phyloP scores from a whole-genome alignment of 768 basidiomycete species.

The Termitomyces sp. region DNA sequence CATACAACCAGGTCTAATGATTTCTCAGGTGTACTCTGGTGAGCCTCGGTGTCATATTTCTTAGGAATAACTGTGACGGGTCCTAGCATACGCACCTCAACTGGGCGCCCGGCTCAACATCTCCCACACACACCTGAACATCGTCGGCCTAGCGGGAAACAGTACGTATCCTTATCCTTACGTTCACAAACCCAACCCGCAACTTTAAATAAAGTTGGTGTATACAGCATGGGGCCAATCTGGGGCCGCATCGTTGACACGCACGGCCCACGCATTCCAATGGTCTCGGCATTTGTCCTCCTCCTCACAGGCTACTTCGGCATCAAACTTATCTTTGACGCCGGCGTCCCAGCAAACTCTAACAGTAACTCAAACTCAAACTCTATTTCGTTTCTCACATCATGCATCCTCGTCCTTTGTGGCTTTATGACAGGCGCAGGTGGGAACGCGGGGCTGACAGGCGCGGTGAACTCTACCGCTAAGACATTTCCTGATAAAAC shows the following conservation, averaged over 20 bases:
- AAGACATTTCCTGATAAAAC: conserved; percentile 75
- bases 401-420: conserved; percentile 56
- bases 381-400: conserved; percentile 38
- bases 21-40: conserved; percentile 43
- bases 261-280: conserved; percentile 67
- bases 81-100: conserved; percentile 81
- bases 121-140: conserved; percentile 77
- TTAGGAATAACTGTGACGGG: not conserved
- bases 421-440: conserved; percentile 77
- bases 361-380: too few relatives aligned
- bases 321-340: conserved; percentile 65
- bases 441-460: conserved; percentile 66
- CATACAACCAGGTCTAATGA: conserved; percentile 8
- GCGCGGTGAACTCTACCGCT: conserved; percentile 79
- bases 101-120: conserved; percentile 74
- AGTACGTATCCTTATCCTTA: conserved; percentile 37
- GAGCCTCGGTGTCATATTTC: conserved; percentile 11
- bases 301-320: conserved; percentile 75
- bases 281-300: conserved; percentile 55
- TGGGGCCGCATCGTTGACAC: conserved; percentile 80
- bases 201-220: conserved; percentile 59
- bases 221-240: conserved; percentile 72
- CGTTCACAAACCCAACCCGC: not conserved
- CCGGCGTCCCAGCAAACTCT: conserved; percentile 39
- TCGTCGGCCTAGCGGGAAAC: conserved; percentile 80